Percentiles rank a stretch among this genome's conserved stretches.
phyloP scores from a whole-genome alignment of 768 basidiomycete species.

The Leucogyrophana mollusca region DNA sequence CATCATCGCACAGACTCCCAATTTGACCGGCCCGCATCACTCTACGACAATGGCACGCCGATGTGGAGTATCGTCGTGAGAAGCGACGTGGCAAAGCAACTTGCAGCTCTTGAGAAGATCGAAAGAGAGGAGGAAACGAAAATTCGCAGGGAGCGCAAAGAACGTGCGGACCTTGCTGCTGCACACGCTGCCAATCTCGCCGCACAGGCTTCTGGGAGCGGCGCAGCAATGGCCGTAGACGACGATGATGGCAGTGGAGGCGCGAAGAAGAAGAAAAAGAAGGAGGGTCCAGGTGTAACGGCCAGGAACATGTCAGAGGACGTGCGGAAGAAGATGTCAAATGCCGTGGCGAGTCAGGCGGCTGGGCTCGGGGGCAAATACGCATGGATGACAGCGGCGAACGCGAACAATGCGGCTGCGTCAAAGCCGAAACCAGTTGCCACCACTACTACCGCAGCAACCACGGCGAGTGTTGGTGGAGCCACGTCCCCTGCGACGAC shows the following conservation, averaged over 20 bases:
- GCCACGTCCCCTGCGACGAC: conserved; percentile 29
- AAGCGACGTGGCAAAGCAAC: conserved; percentile 78
- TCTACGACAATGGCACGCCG: conserved; percentile 63
- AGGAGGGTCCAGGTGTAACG: conserved; percentile 80
- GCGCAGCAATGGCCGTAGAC: conserved; percentile 28
- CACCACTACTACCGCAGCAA: conserved; percentile 29
- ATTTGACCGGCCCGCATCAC: conserved; percentile 63
- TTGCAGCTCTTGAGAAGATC: conserved; percentile 68
- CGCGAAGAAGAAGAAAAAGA: conserved; percentile 79
- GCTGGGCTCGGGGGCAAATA: conserved; percentile 84
- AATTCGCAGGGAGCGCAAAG: conserved; percentile 74
- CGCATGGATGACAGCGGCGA: conserved; percentile 82
- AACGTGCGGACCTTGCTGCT: conserved; percentile 69
- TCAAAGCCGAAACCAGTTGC: conserved; percentile 33
- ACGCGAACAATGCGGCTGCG: conserved; percentile 40
- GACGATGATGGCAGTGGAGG: conserved; percentile 55
- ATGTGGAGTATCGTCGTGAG: conserved; percentile 83
- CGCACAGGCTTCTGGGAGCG: conserved; percentile 47
- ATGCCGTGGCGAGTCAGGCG: conserved; percentile 84
- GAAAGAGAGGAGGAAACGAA: conserved; percentile 85
- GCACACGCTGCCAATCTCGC: conserved; percentile 65
- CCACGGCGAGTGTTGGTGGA: too few relatives aligned
- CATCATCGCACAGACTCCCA: conserved; percentile 70
- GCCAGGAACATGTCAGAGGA: conserved; percentile 91
- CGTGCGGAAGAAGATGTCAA: conserved; percentile 88